Percentiles rank a stretch among this genome's conserved stretches.
Conservation (phyloP, 1,284 basidiomycete species). For the Moniliophthora roreri region DNA sequence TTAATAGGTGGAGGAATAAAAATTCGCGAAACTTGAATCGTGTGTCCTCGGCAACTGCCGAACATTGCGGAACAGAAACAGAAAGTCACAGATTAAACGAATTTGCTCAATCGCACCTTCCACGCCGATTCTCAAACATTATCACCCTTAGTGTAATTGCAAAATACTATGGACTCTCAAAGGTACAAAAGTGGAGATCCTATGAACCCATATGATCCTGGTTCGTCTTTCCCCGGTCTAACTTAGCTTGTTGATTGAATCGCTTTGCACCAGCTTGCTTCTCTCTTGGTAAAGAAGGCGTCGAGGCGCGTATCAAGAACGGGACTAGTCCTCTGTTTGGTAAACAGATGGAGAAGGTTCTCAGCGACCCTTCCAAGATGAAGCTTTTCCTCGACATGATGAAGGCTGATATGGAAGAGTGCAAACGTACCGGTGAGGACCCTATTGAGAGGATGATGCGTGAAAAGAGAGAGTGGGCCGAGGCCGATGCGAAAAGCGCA, state of each 20-base stretch:
- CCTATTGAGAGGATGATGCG: background rate
- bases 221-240: background rate
- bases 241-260: background rate
- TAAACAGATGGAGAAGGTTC: background rate
- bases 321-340: background rate
- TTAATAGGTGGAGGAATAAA: no score
- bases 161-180: no score
- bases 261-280: background rate
- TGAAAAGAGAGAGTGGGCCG: slow-evolving; percentile 8
- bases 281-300: background rate
- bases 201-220: slow-evolving; percentile 1
- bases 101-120: no score
- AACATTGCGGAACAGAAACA: no score
- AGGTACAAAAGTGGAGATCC: background rate
- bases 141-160: no score
- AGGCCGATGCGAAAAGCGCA: slow-evolving; percentile 7
- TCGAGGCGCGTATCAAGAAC: background rate
- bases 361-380: background rate
- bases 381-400: background rate
- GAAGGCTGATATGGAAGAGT: background rate
- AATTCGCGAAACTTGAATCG: no score
- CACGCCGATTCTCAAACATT: no score
- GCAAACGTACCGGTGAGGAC: background rate
- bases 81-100: no score
- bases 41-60: no score